These are phyloP conservation scores for Kluyveromyces wickerhamii DNA, from an alignment of 805 yeast genomes.

Conservation along the genomic window DNA sequence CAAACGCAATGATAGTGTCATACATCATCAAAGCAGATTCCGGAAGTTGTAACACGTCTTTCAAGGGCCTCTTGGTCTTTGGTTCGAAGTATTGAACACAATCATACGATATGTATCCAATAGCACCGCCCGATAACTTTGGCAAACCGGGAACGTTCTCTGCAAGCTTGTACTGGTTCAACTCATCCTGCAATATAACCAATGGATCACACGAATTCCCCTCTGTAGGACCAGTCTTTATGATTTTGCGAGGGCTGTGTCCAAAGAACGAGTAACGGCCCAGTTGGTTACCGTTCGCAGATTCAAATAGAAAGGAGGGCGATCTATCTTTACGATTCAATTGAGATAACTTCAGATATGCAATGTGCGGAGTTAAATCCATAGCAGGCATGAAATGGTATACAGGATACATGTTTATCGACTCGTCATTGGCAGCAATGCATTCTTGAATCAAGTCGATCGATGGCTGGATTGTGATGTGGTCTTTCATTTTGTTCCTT, in stretches of 20 bases:
- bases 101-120: conserved; percentile 93
- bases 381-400: conserved; percentile 67
- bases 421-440: conserved; percentile 31
- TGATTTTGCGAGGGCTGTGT: conserved; percentile 68
- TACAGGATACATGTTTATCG: conserved; percentile 74
- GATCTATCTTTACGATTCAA: conserved; percentile 47
- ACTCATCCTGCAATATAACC: conserved; percentile 61
- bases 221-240: conserved; percentile 60
- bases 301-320: conserved; percentile 78
- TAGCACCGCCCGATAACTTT: conserved; percentile 86
- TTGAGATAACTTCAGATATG: conserved; percentile 72
- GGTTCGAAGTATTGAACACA: conserved; percentile 98
- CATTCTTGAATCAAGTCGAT: conserved; percentile 38
- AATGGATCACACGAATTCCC: conserved; percentile 69
- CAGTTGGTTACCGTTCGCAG: conserved; percentile 85
- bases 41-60: conserved; percentile 78
- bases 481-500: conserved; percentile 1
- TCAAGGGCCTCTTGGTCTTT: conserved; percentile 60
- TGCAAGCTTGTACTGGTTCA: conserved; percentile 57
- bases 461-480: conserved; percentile 40
- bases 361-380: conserved; percentile 80
- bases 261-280: conserved; percentile 93
- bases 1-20: conserved; percentile 86
- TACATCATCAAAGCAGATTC: conserved; percentile 89
- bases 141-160: conserved; percentile 72